Percentiles rank a stretch among this genome's conserved stretches.
Evolutionary conservation across 1,139 yeast genomes (phyloP).

Genomic region (Magnusiomyces fungicola): DNA sequence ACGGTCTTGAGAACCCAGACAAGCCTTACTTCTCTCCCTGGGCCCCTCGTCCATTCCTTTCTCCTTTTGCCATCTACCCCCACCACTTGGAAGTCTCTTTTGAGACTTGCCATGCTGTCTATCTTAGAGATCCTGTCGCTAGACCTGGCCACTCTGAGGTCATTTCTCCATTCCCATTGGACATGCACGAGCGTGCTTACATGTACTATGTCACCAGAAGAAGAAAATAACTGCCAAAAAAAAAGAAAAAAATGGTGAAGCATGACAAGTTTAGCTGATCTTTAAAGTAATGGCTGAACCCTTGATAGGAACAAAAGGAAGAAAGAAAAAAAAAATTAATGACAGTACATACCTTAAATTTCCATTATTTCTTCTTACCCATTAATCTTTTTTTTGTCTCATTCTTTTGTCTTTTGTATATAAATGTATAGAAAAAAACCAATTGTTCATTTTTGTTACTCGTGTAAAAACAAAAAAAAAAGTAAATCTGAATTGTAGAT

Average conservation of each 20-base stretch:
- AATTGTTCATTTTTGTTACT: too few relatives aligned
- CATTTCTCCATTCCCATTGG: constrained; percentile 78
- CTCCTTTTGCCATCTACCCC: constrained; percentile 89
- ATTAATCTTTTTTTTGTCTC: not conserved
- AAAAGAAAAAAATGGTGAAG: not conserved
- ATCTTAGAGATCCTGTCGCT: constrained; percentile 93
- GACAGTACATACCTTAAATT: not conserved
- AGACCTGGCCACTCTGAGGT: constrained; percentile 97
- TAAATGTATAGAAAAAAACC: too few relatives aligned
- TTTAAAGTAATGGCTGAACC: not conserved
- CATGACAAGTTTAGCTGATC: not conserved
- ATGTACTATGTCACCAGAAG: constrained; percentile 79
- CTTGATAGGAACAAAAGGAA: not conserved
- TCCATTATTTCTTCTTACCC: not conserved
- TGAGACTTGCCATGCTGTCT: constrained; percentile 89
- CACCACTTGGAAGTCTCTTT: constrained; percentile 86
- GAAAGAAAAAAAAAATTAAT: not conserved
- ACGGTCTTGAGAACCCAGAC: constrained; percentile 68
- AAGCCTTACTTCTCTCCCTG: constrained; percentile 94
- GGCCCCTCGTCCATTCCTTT: constrained; percentile 88
- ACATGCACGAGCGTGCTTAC: constrained; percentile 88
- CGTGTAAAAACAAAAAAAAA: too few relatives aligned
- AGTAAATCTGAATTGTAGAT: too few relatives aligned
- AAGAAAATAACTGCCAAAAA: constrained; percentile 21
- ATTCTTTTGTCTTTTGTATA: not conserved